Evolutionary conservation across 352 stramenopile genomes (phyloP).

Genomic region (Phytophthora chlamydospora): DNA sequence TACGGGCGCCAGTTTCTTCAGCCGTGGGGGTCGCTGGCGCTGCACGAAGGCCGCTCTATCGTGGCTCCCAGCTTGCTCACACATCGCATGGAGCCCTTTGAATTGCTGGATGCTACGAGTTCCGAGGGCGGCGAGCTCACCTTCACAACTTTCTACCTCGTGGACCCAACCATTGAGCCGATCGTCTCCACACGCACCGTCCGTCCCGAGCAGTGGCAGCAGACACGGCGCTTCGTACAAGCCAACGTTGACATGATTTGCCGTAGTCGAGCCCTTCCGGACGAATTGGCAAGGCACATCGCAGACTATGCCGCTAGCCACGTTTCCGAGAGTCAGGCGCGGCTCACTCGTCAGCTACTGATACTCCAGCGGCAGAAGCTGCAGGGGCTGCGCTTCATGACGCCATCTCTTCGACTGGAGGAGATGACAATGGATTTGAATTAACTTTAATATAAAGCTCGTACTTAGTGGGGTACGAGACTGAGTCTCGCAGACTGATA

Average conservation of each 20-base stretch:
- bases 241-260: conserved; percentile 21
- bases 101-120: conserved; percentile 13
- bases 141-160: conserved; percentile 22
- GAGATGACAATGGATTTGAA: conserved; percentile 8
- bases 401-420: conserved; percentile 15
- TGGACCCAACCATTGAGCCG: conserved; percentile 9
- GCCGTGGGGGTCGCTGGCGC: conserved; percentile 15
- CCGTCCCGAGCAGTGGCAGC: conserved; percentile 19
- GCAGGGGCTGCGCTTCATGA: conserved; percentile 24
- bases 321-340: conserved; percentile 7
- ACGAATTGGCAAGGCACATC: conserved; percentile 11
- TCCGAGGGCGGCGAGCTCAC: conserved; percentile 21
- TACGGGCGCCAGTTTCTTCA: conserved; percentile 24
- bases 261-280: neutral
- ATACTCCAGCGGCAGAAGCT: conserved; percentile 6
- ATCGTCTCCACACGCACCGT: conserved; percentile 18
- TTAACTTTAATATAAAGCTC: too few species aligned
- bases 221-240: conserved; percentile 21
- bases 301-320: conserved; percentile 13
- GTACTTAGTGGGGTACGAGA: too few species aligned
- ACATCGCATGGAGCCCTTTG: conserved; percentile 22
- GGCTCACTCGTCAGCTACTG: conserved; percentile 7
- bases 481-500: too few species aligned
- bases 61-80: conserved; percentile 14
- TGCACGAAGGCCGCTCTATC: conserved; percentile 21